Base-by-base conservation (phyloP, 2,329 filamentous ascomycete species). In the Xylariaceae sp. region DNA sequence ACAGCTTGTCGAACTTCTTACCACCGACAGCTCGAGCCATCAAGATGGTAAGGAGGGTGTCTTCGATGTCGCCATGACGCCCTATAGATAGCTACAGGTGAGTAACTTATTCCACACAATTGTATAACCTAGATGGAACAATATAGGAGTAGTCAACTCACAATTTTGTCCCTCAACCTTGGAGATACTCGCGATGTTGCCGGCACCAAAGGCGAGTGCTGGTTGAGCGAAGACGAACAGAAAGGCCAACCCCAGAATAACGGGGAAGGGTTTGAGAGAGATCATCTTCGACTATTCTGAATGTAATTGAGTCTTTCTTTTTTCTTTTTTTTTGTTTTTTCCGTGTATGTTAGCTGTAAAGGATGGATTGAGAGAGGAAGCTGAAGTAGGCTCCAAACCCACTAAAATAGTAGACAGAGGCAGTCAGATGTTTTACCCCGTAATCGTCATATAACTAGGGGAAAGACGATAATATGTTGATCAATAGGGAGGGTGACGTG, bases 51-150 rank as follows among this genome's bases (percentile, higher is more conserved):
- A 96, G 84, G 52, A 96, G 85, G 32, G 89, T 88, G 78, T 97
- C 93, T 79, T 96, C 93, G 68, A 97, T 96, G 74, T 97, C 93
- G 69, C 90, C 90, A 82, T 93, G 89, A 64, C 89, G 88, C 89
- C 89, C 84, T 88, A 20, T 46, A 41, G 21, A 44, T 29, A 19
- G 32, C 20, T 20, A n/a, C 3, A 50, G 7, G 44, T 62, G 54
- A 62, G 55, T 52, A 26, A 37, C 23, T 7, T 21, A 2, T 40
- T 12, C 9, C 18, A 47, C 26, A 29, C 10, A 10, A 10, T 37
- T 37, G 3, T 20, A 44, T 16, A 20, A 37, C 2, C 19, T 20
- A n/a, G 12, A 7, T 37, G 19, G 26, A 29, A 9, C 20, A n/a
- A 29, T n/a, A 18, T 21, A 41, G n/a, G 19, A 9, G n/a, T 14